Evolutionary conservation across 768 basidiomycete species (phyloP), one percentile per base, ranked within the genome.

Genomic region (Artomyces pyxidatus): DNA sequence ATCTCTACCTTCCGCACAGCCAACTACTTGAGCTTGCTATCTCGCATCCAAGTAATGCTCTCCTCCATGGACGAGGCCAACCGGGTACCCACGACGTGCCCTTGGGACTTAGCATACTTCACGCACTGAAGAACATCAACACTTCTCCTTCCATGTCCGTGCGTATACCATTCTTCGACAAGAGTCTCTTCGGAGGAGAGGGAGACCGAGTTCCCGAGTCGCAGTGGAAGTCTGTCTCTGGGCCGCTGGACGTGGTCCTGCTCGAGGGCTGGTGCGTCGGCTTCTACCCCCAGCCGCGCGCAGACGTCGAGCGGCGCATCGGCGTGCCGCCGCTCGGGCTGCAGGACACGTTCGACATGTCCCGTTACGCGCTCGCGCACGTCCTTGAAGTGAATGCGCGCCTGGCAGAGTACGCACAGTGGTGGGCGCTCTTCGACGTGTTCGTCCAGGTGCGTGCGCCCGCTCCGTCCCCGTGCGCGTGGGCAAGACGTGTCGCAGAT

Each of bases 211-310:
- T 79, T 2, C 66, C 71, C 0, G 66, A 68, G 30, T 75, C 49
- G 10, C 45, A 55, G 22, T 57, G 77, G 14, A 61, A 65, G 1
- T 55, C 68, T 2, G 69, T 91, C 6, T 28, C 68, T 53, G 61
- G 71, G 60, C 75, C 75, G 0, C 52, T 85, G 5, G 90, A 99
- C 60, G 70, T 98, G 12, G 84, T 98, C 43, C 75, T 99, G 42
- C 69, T 99, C 42, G 96, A 99, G 68, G 96, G 96, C 9, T 99
- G 96, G 96, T 92, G 85, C 65, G 80, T 88, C 21, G 94, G 95
- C 0, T 97, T 96, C 62, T 73, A 74, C 44, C 83, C 90, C 1
- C 71, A 89, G 6, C 58, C 69, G 0, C 40, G 55, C 16, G 64
- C 69, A 9, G 76, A 78, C 51, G 62, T 91, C 28, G 71, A 78